phyloP scores from a whole-genome alignment of 106 monocot species.

The Chionographis japonica region DNA sequence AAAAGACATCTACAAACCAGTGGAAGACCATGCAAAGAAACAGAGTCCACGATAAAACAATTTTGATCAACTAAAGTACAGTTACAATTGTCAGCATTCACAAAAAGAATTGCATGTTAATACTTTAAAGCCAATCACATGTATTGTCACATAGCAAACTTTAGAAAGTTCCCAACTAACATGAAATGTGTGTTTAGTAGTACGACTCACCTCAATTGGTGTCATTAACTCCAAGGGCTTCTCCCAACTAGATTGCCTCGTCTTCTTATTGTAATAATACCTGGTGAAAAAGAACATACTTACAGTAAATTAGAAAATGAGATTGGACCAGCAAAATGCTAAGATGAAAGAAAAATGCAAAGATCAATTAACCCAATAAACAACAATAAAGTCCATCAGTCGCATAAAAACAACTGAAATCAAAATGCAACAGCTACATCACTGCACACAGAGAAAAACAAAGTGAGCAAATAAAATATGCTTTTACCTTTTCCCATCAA shows the following conservation, averaged over 20 bases:
- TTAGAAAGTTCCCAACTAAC: background rate
- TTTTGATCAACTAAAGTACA: constrained; percentile 30
- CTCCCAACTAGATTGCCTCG: constrained; percentile 93
- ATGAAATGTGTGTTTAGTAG: background rate
- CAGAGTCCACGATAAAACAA: constrained; percentile 45
- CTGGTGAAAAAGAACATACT: constrained; percentile 20
- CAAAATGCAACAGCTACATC: background rate
- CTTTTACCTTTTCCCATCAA: constrained; percentile 88
- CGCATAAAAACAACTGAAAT: background rate
- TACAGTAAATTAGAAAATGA: background rate
- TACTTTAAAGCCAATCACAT: background rate
- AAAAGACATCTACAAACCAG: constrained; percentile 82
- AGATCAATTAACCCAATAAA: background rate
- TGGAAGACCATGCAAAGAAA: constrained; percentile 61
- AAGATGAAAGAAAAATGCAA: too few species aligned
- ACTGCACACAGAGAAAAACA: background rate
- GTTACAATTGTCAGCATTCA: constrained; percentile 28
- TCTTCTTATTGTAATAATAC: constrained; percentile 97
- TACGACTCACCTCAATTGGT: constrained; percentile 72
- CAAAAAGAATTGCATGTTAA: constrained; percentile 1
- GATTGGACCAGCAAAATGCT: background rate
- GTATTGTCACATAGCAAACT: background rate
- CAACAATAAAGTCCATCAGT: background rate
- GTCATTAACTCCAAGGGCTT: constrained; percentile 95
- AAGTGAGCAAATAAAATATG: background rate